phyloP scores from a whole-genome alignment of 2,329 filamentous ascomycete genomes.

The Colletotrichum paranaense region DNA sequence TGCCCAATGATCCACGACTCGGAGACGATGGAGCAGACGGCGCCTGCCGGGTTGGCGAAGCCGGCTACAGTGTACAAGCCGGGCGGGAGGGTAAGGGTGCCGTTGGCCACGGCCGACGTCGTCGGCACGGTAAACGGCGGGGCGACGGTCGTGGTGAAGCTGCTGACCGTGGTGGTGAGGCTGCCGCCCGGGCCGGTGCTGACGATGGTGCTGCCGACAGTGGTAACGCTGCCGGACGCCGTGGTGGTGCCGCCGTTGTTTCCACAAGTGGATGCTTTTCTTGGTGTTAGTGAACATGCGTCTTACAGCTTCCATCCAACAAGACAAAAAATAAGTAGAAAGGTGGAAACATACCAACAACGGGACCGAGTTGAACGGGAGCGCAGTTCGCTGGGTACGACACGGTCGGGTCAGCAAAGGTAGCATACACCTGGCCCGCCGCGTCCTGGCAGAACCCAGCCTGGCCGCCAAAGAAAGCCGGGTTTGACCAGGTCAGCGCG shows the following conservation, averaged over 20 bases:
- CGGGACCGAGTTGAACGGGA: neutral
- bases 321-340: neutral
- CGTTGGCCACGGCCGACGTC: slow-evolving; percentile 11
- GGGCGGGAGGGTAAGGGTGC: slow-evolving; percentile 29
- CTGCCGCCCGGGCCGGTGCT: slow-evolving; percentile 18
- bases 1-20: slow-evolving; percentile 29
- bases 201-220: slow-evolving; percentile 10
- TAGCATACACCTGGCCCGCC: slow-evolving; percentile 15
- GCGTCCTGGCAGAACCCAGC: slow-evolving; percentile 33
- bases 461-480: slow-evolving; percentile 22
- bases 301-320: neutral
- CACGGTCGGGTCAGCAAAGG: slow-evolving; percentile 24
- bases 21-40: slow-evolving; percentile 17
- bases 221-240: neutral
- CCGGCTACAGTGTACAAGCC: slow-evolving; percentile 18
- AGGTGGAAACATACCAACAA: slow-evolving; percentile 11
- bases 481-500: slow-evolving; percentile 20
- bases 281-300: neutral
- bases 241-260: neutral
- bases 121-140: slow-evolving; percentile 10
- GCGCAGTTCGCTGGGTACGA: slow-evolving; percentile 23
- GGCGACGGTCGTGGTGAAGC: neutral
- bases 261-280: slow-evolving; percentile 7
- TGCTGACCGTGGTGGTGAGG: slow-evolving; percentile 15
- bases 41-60: slow-evolving; percentile 8